Percentiles rank a stretch among this genome's conserved stretches.
Evolutionary conservation across 257 asterid species (phyloP).

Genomic region (Mitragyna speciosa): DNA sequence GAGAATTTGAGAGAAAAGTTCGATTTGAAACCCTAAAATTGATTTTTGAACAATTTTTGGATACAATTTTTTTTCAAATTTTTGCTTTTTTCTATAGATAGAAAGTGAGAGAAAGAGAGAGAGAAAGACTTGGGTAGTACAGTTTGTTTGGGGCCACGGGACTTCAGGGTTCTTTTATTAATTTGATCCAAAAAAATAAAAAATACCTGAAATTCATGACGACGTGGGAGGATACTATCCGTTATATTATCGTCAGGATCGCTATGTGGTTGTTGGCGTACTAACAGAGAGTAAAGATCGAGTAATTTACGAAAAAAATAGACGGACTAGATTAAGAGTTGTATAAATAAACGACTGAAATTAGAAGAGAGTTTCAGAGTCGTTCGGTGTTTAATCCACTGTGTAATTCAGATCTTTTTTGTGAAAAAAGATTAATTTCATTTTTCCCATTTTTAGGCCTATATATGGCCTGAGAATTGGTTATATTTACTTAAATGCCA

Average conservation of each 20-base stretch:
- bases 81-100: slow-evolving; percentile 22
- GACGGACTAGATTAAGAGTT: background rate
- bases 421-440: slow-evolving; percentile 9
- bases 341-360: background rate
- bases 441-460: background rate
- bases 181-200: slow-evolving; percentile 10
- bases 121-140: slow-evolving; percentile 38
- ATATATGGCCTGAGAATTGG: background rate
- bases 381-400: slow-evolving; percentile 4
- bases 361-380: background rate
- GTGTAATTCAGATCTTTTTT: slow-evolving; percentile 11
- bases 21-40: slow-evolving; percentile 75
- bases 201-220: slow-evolving; percentile 11
- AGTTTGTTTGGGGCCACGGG: slow-evolving; percentile 46
- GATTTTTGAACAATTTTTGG: slow-evolving; percentile 29
- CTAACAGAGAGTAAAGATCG: slow-evolving; percentile 13
- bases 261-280: slow-evolving; percentile 12
- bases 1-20: slow-evolving; percentile 30
- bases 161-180: slow-evolving; percentile 23
- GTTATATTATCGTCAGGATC: slow-evolving; percentile 24
- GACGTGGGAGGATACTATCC: slow-evolving; percentile 13
- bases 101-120: slow-evolving; percentile 32
- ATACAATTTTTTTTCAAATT: slow-evolving; percentile 14
- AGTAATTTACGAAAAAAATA: background rate
- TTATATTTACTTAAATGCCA: slow-evolving; percentile 28